A percentile compares a stretch with the other conserved stretches of the same genome.
Conservation (phyloP, 768 basidiomycete species). For the Kwoniella newhampshirensis region DNA sequence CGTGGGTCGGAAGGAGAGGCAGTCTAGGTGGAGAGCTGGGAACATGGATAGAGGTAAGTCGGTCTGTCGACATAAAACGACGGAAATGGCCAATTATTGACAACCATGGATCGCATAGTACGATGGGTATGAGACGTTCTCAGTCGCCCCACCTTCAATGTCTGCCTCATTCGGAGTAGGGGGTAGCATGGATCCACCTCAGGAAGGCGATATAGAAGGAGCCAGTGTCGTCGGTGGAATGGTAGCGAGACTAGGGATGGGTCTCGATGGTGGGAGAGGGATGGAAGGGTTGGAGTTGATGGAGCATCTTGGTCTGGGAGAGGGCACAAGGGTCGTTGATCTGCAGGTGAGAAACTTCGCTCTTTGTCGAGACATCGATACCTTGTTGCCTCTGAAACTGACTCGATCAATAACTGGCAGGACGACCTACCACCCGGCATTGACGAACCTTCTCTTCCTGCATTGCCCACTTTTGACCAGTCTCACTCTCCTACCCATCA, state of each 20-base stretch:
- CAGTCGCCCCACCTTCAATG: slow-evolving; percentile 44
- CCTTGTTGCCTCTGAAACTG: too few species aligned
- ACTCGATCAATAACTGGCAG: slow-evolving; percentile 17
- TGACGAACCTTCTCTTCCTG: slow-evolving; percentile 52
- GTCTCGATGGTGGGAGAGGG: slow-evolving; percentile 15
- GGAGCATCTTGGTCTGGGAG: slow-evolving; percentile 50
- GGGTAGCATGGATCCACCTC: slow-evolving; percentile 50
- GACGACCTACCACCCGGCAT: slow-evolving; percentile 53
- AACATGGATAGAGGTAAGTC: slow-evolving; percentile 46
- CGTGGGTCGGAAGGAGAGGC: slow-evolving; percentile 30
- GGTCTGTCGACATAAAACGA: too few species aligned
- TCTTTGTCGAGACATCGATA: too few species aligned
- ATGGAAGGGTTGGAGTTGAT: slow-evolving; percentile 38
- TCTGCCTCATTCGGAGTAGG: slow-evolving; percentile 42
- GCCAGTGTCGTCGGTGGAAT: slow-evolving; percentile 34
- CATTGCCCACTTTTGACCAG: slow-evolving; percentile 38
- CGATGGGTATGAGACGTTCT: slow-evolving; percentile 53
- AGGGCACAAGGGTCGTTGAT: slow-evolving; percentile 51
- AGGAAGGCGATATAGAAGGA: slow-evolving; percentile 38
- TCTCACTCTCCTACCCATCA: slow-evolving; percentile 4
- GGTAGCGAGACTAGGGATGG: slow-evolving; percentile 44
- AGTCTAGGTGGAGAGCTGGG: slow-evolving; percentile 41
- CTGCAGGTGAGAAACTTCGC: slow-evolving; percentile 34
- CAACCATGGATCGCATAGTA: too few species aligned
- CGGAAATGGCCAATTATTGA: too few species aligned